Base-by-base conservation (phyloP, 208 protist genomes). In the Vickermania ingenoplastis region DNA sequence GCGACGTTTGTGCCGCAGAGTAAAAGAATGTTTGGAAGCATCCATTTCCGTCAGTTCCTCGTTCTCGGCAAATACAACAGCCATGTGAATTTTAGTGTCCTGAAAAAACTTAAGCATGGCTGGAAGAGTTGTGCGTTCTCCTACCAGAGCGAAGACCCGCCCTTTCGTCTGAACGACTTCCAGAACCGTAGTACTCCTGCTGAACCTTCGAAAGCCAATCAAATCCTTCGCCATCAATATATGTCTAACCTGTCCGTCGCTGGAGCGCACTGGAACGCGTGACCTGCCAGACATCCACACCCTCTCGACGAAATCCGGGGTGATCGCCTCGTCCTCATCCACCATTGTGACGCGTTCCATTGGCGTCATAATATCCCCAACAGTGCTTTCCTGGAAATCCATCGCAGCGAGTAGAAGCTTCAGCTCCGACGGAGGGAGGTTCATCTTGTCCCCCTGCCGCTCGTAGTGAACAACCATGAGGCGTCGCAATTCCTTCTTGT, bases 401-500 rank as follows among this genome's bases (percentile, higher is more conserved):
- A 95, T 86, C 1, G 88, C 84, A 13, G 83, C 79, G 13, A 95
- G 76, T 52, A 95, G 71, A 24, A 95, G 77, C 13, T 85, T 74
- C 64, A 95, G 57, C 69, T 95, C 88, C 13, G 85, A 77, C 54
- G 75, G 82, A 13, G 71, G 69, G 69, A 95, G 77, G 54, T 65
- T 61, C 36, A 60, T 65, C 25, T 71, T 52, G 31, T 57, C 53
- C 53, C 67, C 75, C 41, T 80, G 64, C 27, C 77, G 79, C 51
- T 92, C 84, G 53, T 84, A 89, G 67, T 95, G 88, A 52, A 95
- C 57, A 31, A 82, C 67, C 88, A 95, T 95, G 22, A 95, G 73
- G 63, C 84, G 85, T 4, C 82, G 81, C 25, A 95, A 71, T 67
- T 95, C 85, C 62, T 83, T 81, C 31, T 83, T 77, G 65, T 95